These are phyloP conservation scores for Tylopilus plumbeoviolaceoides DNA, from an alignment of 768 basidiomycete genomes.

Conservation along the genomic window DNA sequence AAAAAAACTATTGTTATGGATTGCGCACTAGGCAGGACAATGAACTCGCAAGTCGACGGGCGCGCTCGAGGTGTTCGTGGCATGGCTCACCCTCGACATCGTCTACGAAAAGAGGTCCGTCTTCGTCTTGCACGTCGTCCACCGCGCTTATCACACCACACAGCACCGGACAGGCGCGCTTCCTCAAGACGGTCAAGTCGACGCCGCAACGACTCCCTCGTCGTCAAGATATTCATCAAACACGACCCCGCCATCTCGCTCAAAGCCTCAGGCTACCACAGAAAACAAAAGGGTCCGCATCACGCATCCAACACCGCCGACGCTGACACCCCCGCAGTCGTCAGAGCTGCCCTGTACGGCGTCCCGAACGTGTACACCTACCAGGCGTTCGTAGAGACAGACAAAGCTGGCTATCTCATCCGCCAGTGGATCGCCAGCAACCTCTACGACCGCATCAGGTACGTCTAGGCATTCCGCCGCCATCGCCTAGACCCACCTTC, in stretches of 20 bases:
- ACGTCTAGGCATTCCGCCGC: conserved; percentile 16
- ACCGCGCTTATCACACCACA: not conserved
- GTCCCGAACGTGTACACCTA: conserved; percentile 88
- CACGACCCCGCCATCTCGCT: conserved; percentile 83
- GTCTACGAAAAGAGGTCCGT: conserved; percentile 88
- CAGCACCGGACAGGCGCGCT: conserved; percentile 31
- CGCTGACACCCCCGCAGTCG: conserved; percentile 45
- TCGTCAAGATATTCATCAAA: conserved; percentile 95
- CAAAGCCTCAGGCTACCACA: conserved; percentile 64
- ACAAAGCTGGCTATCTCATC: conserved; percentile 92
- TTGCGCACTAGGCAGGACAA: too few species aligned
- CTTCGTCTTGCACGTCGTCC: not conserved
- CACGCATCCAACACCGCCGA: not conserved
- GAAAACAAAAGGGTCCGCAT: conserved; percentile 67
- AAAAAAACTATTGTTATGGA: too few species aligned
- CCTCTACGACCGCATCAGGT: conserved; percentile 97
- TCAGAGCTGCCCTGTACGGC: conserved; percentile 79
- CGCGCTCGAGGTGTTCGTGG: conserved; percentile 86
- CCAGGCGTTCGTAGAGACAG: conserved; percentile 88
- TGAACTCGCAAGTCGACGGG: too few species aligned
- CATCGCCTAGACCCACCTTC: not conserved
- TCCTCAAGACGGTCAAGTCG: conserved; percentile 78
- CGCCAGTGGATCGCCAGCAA: conserved; percentile 94
- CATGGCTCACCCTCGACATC: conserved; percentile 82
- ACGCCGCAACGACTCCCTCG: conserved; percentile 76